Base-by-base conservation (phyloP, 805 yeast species). In the Sungouiella blattae region DNA sequence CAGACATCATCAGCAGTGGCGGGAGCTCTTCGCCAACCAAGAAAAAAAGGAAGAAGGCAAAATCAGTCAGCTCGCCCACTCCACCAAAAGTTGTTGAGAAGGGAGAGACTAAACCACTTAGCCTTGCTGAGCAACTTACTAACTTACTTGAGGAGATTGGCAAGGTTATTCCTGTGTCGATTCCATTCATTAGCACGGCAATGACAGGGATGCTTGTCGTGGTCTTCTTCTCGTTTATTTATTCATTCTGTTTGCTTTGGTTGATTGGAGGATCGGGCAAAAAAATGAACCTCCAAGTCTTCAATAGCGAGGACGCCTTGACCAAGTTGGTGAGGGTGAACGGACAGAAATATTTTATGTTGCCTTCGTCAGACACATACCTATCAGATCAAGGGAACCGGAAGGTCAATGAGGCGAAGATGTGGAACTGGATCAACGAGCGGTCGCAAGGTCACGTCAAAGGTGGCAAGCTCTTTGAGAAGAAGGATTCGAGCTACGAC, bases 341-440 rank as follows among this genome's bases (percentile, higher is more conserved):
- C 29, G 28, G 38, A 28, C 21, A 36, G 23, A 30, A 33, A 18
- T 40, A 29, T 27, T 31, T 29, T 17, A 26, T 40, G 9, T 20
- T 40, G 14, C 45, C 50, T 4, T 28, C 42, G 2, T 37, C 35
- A 30, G 50, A 46, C 6, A 27, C 37, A 6, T 40, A 36, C 27
- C 39, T 47, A 7, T 21, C 31, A 14, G 35, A 39, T 28, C 33
- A 32, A 15, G 33, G 33, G 12, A 29, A 28, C 13, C 13, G 30
- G 8, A 17, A 18, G 7, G 28, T 20, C 16, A 27, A 24, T 6
- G 43, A 39, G 16, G 41, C 42, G 3, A 30, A 33, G 14, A 28
- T 48, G 32, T 48, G 52, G 52, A 39, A 44, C 16, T 48, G 50
- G 50, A 36, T 48, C 5, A 30, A 30, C 13, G 33, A 36, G 13